A percentile compares a stretch with the other conserved stretches of the same genome.
phyloP scores from a whole-genome alignment of 805 yeast species.

The Debaryomyces prosopidis region DNA sequence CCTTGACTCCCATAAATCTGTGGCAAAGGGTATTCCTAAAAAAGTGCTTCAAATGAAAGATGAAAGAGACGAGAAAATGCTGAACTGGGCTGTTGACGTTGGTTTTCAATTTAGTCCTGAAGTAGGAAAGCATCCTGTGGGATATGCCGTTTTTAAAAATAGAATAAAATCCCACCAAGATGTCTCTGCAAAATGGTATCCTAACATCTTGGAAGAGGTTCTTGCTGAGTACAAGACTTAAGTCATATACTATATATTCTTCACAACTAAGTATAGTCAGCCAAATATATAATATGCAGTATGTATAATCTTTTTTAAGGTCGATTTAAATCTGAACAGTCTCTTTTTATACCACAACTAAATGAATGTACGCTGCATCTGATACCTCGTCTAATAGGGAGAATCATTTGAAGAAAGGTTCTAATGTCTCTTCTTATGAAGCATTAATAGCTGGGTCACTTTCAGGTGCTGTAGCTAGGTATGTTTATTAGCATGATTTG shows the following conservation, averaged over 20 bases:
- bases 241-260: background rate
- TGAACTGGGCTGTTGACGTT: conserved; percentile 36
- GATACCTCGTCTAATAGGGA: conserved; percentile 10
- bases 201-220: conserved; percentile 35
- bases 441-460: conserved; percentile 69
- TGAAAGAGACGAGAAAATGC: conserved; percentile 35
- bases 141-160: conserved; percentile 46
- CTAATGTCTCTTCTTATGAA: conserved; percentile 50
- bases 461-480: conserved; percentile 60
- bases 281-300: background rate
- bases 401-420: conserved; percentile 52
- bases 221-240: conserved; percentile 20
- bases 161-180: conserved; percentile 46
- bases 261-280: background rate
- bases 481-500: conserved; percentile 13
- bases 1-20: conserved; percentile 31
- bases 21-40: conserved; percentile 27
- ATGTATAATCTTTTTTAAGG: background rate
- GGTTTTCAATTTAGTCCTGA: conserved; percentile 44
- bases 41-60: conserved; percentile 28
- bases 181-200: conserved; percentile 45
- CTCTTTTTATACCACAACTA: background rate
- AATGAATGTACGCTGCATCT: background rate
- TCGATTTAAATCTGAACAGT: too few species aligned
- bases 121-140: conserved; percentile 42